These are phyloP conservation scores for Waltiozyma sp. DNA, from an alignment of 1,139 yeast genomes.

Conservation along the genomic window DNA sequence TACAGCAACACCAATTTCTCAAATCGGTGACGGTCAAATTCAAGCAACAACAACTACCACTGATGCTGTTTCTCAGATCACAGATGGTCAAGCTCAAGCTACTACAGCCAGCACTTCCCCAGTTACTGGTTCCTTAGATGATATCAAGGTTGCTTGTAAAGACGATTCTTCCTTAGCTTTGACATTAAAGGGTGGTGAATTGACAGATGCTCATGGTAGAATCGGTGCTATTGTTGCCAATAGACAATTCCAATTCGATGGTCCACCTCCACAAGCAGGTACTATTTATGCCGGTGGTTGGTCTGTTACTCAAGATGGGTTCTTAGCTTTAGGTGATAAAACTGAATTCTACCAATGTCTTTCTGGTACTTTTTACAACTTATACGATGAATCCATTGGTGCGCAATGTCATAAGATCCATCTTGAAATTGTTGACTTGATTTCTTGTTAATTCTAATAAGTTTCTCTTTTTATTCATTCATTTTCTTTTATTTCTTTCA, in stretches of 20 bases:
- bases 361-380: conserved; percentile 74
- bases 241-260: conserved; percentile 84
- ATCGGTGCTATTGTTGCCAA: conserved; percentile 75
- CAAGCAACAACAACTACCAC: conserved; percentile 28
- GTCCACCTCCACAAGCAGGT: conserved; percentile 90
- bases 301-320: conserved; percentile 55
- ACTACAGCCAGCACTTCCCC: conserved; percentile 23
- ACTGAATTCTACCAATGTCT: conserved; percentile 68
- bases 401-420: conserved; percentile 56
- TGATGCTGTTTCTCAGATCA: conserved; percentile 17
- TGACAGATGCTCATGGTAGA: conserved; percentile 58
- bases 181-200: conserved; percentile 39
- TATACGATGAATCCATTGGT: conserved; percentile 61
- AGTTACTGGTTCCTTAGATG: conserved; percentile 25
- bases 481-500: too few relatives aligned
- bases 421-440: conserved; percentile 53
- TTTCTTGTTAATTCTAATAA: conserved; percentile 36
- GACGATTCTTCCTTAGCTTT: conserved; percentile 42
- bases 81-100: conserved; percentile 34
- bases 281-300: conserved; percentile 81
- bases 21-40: conserved; percentile 29
- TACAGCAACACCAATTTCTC: too few relatives aligned
- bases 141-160: conserved; percentile 34
- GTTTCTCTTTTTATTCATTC: not conserved
- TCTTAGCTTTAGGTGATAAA: conserved; percentile 57